phyloP scores from a whole-genome alignment of 2,329 filamentous ascomycete species.

The Colletotrichum orbiculare region DNA sequence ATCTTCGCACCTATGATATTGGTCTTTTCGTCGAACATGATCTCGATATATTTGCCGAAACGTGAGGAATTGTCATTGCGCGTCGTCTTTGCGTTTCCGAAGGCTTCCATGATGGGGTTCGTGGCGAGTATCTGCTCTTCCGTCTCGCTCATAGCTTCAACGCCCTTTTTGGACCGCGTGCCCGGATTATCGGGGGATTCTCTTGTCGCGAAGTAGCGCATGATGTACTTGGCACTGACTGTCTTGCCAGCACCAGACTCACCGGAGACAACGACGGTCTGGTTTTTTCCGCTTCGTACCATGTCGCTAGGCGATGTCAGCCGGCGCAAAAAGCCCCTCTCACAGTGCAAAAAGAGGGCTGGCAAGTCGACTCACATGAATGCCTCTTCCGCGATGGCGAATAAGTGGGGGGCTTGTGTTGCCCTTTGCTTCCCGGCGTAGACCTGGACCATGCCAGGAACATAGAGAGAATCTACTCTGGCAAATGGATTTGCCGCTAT shows the following conservation, averaged over 20 bases:
- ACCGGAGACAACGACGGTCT: constrained; percentile 98
- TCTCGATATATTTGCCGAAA: constrained; percentile 99
- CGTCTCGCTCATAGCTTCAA: constrained; percentile 92
- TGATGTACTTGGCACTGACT: constrained; percentile 99
- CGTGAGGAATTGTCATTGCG: constrained; percentile 98
- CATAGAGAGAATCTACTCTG: constrained; percentile 96
- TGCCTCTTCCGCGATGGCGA: constrained; percentile 98
- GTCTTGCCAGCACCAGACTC: constrained; percentile 99
- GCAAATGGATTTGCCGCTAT: constrained; percentile 99
- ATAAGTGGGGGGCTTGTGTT: constrained; percentile 96
- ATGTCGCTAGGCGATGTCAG: constrained; percentile 80
- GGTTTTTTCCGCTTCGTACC: constrained; percentile 94
- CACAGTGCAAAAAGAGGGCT: neutral
- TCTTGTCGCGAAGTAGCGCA: constrained; percentile 98
- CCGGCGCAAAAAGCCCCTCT: constrained; percentile 5
- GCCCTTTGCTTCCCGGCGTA: constrained; percentile 97
- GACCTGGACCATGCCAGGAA: constrained; percentile 99
- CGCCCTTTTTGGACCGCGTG: constrained; percentile 78
- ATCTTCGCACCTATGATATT: constrained; percentile 99
- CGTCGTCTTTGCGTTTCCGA: constrained; percentile 99
- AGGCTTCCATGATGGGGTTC: constrained; percentile 99
- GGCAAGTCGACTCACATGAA: constrained; percentile 77
- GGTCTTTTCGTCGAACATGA: constrained; percentile 95
- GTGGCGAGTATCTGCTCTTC: constrained; percentile 98
- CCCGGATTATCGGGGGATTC: constrained; percentile 91